Conservation (phyloP, 2,329 filamentous ascomycete species). For the Ophiostoma sp. region DNA sequence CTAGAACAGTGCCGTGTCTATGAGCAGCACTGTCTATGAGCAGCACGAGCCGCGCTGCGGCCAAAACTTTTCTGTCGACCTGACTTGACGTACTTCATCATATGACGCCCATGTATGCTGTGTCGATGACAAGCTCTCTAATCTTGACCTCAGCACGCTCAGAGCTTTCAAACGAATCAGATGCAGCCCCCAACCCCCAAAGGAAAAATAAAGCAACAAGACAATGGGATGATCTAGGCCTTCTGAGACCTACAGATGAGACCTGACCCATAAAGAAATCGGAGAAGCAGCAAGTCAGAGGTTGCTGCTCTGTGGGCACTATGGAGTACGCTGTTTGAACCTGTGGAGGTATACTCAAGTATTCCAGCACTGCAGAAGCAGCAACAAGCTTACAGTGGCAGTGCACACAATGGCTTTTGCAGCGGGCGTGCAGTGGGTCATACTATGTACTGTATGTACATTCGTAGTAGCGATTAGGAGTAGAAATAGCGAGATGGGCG, state of each 20-base stretch:
- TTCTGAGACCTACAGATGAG: neutral
- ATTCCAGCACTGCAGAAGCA: neutral
- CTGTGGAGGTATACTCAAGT: neutral
- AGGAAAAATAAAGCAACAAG: neutral
- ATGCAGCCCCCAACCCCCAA: neutral
- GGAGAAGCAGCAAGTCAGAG: neutral
- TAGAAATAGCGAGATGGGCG: neutral
- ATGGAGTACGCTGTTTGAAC: neutral
- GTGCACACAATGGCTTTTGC: neutral
- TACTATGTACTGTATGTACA: neutral
- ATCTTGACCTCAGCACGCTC: neutral
- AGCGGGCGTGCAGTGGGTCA: neutral
- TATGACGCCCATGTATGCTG: neutral
- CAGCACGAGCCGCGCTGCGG: neutral
- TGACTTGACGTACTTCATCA: neutral
- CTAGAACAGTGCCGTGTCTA: neutral
- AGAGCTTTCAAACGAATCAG: neutral
- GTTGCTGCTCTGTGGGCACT: neutral
- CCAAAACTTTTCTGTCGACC: neutral
- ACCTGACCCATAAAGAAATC: neutral
- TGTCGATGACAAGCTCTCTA: neutral
- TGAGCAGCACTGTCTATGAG: neutral
- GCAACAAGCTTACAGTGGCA: neutral
- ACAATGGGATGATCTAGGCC: constrained; percentile 7
- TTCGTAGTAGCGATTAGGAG: neutral